Conservation (phyloP, 331 rosid genomes). For the Dryas integrifolia region DNA sequence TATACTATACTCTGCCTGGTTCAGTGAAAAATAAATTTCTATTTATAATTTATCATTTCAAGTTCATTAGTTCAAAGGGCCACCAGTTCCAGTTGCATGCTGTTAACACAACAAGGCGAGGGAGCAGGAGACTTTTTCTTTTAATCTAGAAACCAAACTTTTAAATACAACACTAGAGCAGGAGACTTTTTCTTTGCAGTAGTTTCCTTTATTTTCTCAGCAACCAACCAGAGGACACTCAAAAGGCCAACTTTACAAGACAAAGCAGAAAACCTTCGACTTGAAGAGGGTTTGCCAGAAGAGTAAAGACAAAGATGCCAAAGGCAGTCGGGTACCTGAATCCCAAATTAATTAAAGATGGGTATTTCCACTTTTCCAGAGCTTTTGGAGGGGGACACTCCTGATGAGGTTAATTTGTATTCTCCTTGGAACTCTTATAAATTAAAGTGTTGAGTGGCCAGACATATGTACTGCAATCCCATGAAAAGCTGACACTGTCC, state of each 20-base stretch:
- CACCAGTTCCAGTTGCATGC: too few species aligned
- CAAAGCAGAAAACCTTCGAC: background rate
- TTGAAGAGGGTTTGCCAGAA: background rate
- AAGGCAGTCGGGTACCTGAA: background rate
- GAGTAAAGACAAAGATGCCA: background rate
- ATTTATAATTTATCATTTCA: too few species aligned
- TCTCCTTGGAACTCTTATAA: background rate
- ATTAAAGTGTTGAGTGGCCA: background rate
- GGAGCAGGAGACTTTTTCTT: too few species aligned
- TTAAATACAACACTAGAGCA: background rate
- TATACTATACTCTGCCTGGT: too few species aligned
- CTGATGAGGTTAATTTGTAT: background rate
- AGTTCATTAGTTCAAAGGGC: too few species aligned
- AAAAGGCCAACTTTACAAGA: background rate
- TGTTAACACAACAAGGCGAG: too few species aligned
- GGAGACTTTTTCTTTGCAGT: background rate
- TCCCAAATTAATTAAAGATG: background rate
- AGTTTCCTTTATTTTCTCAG: slow-evolving; percentile 4
- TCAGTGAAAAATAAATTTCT: too few species aligned
- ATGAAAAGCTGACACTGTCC: background rate
- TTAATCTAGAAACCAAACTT: too few species aligned
- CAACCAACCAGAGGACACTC: background rate
- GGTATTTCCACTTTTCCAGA: background rate
- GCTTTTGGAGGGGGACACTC: slow-evolving; percentile 1
- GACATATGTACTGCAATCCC: background rate